Conservation (phyloP, 441 rosid genomes). For the Breynia disticha region DNA sequence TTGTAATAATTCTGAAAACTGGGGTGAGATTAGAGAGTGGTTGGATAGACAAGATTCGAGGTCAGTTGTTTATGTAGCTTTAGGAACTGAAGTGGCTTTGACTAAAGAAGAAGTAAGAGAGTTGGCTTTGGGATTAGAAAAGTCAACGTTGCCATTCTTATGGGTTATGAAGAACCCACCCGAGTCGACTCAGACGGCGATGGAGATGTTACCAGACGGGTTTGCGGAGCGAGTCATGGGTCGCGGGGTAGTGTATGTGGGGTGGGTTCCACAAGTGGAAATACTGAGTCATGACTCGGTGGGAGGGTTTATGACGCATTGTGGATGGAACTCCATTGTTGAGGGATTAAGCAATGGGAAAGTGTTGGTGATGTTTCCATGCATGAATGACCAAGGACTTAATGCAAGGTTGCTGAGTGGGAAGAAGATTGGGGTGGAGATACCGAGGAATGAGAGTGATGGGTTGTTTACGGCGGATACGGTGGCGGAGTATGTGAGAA, state of each 20-base stretch:
- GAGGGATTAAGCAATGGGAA: slow-evolving; percentile 28
- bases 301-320: slow-evolving; percentile 63
- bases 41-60: slow-evolving; percentile 28
- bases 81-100: slow-evolving; percentile 52
- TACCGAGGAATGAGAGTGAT: slow-evolving; percentile 35
- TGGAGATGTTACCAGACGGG: slow-evolving; percentile 17
- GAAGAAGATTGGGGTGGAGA: slow-evolving; percentile 42
- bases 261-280: slow-evolving; percentile 55
- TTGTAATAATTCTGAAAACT: slow-evolving; percentile 3
- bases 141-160: slow-evolving; percentile 40
- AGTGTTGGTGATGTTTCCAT: slow-evolving; percentile 39
- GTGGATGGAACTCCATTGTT: slow-evolving; percentile 59
- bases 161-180: slow-evolving; percentile 44
- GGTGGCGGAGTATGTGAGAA: slow-evolving; percentile 34
- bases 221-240: slow-evolving; percentile 14
- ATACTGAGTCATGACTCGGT: slow-evolving; percentile 56
- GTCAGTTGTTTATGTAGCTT: slow-evolving; percentile 48
- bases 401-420: slow-evolving; percentile 42
- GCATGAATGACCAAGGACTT: slow-evolving; percentile 48
- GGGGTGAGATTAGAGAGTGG: slow-evolving; percentile 36
- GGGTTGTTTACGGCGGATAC: slow-evolving; percentile 42
- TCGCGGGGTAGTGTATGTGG: slow-evolving; percentile 16
- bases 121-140: slow-evolving; percentile 54
- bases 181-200: slow-evolving; percentile 14
- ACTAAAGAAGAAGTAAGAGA: slow-evolving; percentile 27